phyloP scores from a whole-genome alignment of 495 filamentous ascomycete genomes.

The Annulohypoxylon bovei region DNA sequence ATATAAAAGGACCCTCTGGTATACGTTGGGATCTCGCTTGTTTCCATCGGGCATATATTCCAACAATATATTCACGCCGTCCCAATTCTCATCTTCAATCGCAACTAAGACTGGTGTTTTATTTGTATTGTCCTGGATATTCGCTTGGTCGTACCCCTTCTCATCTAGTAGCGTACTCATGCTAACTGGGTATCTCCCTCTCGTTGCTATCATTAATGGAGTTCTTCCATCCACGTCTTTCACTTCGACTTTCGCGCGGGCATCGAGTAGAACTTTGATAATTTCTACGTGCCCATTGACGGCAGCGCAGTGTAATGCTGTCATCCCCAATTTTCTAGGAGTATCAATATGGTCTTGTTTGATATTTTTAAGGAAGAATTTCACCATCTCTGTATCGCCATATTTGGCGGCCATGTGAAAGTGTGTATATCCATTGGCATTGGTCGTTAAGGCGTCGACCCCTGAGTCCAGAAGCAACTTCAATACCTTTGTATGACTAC shows the following conservation, averaged over 20 bases:
- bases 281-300: not conserved
- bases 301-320: slow-evolving; percentile 12
- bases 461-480: too few species aligned
- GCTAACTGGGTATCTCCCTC: not conserved
- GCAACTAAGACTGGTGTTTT: slow-evolving; percentile 8
- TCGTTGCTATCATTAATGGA: slow-evolving; percentile 17
- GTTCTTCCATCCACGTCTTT: slow-evolving; percentile 1
- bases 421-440: not conserved
- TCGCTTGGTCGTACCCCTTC: not conserved
- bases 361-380: not conserved
- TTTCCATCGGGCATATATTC: not conserved
- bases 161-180: not conserved
- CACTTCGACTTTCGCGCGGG: not conserved
- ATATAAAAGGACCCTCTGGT: slow-evolving; percentile 10
- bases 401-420: not conserved
- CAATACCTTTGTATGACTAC: too few species aligned
- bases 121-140: not conserved
- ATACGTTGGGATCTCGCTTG: slow-evolving; percentile 4
- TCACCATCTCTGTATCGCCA: not conserved
- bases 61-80: not conserved
- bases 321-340: not conserved
- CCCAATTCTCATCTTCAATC: not conserved
- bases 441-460: not conserved
- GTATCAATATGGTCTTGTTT: not conserved
- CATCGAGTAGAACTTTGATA: not conserved